Base-by-base conservation (phyloP, 345 rosid species). In the Ailanthus altissimus region DNA sequence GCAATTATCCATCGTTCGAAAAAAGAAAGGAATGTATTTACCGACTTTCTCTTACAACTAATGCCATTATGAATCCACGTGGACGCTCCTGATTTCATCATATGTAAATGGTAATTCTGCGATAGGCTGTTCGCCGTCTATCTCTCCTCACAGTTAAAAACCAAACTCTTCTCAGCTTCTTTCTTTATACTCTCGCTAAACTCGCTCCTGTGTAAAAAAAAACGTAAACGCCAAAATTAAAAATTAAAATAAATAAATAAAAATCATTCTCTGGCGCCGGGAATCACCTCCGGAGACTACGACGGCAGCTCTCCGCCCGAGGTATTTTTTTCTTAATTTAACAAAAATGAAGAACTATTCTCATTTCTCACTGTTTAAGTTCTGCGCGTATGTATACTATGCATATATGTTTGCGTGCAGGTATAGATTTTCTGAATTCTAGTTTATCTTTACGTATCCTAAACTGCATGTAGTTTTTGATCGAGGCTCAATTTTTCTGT, bases 401-500 rank as follows among this genome's bases (percentile, higher is more conserved):
- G 4, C 40, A 38, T 60, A 15, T 28, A 11, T 40, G 28, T 26
- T 21, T 67, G 45, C 8, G 51, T 43, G 8, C 11, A 26, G 56
- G 57, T 59, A 1, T 68, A 11, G 36, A 59, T 25, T 46, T 18
- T 56, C 38, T 26, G 28, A 76, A 68, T 56, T 26, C 2, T 26
- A 8, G 43, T 62, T 62, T 20, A n/a, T 32, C 56, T 56, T 36
- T 56, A 5, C 47, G 13, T 32, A 76, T 76, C 72, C 26, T 45
- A 18, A 28, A 76, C 18, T 26, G 66, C 46, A 57, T 67, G 67
- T 67, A 3, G 57, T 56, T 64, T 20, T 56, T n/a, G 26, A 62
- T 62, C 38, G 50, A 47, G 59, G 59, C 21, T 59, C 10, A 38
- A 18, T 46, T 20, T 18, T 62, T 16, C 18, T 11, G 9, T 74